A percentile compares a stretch with the other conserved stretches of the same genome.
phyloP scores from a whole-genome alignment of 2,329 filamentous ascomycete genomes.

The Fusarium sp. region DNA sequence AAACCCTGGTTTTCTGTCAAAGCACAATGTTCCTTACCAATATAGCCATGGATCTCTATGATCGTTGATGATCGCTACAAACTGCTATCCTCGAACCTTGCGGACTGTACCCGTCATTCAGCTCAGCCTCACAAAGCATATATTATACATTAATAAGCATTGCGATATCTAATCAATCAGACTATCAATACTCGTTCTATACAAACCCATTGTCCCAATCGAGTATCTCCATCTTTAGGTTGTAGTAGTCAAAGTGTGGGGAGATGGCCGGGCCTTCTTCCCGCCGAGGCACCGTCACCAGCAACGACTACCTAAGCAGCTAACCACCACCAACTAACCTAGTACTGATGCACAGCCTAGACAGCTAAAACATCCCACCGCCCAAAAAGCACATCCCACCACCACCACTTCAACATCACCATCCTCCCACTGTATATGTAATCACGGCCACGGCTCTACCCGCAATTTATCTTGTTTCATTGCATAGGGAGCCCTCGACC shows the following conservation, averaged over 20 bases:
- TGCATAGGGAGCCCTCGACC: not conserved
- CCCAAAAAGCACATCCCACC: constrained; percentile 26
- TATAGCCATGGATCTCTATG: not conserved
- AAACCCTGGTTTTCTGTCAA: too few relatives aligned
- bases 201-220: not conserved
- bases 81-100: not conserved
- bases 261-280: constrained; percentile 36
- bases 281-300: constrained; percentile 32
- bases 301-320: constrained; percentile 17
- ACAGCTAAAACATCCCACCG: constrained; percentile 32
- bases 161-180: too few relatives aligned
- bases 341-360: not conserved
- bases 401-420: constrained; percentile 3
- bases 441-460: constrained; percentile 2
- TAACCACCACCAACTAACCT: not conserved
- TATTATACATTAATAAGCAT: too few relatives aligned
- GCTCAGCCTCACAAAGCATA: not conserved
- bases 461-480: not conserved
- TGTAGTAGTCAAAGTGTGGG: constrained; percentile 11
- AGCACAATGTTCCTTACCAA: not conserved
- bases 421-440: constrained; percentile 16
- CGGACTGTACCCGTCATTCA: not conserved
- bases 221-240: not conserved
- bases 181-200: not conserved
- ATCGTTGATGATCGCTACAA: not conserved